Evolutionary conservation across 176 grass and related monocot species (phyloP).

Genomic region (Rhynchospora pubera): DNA sequence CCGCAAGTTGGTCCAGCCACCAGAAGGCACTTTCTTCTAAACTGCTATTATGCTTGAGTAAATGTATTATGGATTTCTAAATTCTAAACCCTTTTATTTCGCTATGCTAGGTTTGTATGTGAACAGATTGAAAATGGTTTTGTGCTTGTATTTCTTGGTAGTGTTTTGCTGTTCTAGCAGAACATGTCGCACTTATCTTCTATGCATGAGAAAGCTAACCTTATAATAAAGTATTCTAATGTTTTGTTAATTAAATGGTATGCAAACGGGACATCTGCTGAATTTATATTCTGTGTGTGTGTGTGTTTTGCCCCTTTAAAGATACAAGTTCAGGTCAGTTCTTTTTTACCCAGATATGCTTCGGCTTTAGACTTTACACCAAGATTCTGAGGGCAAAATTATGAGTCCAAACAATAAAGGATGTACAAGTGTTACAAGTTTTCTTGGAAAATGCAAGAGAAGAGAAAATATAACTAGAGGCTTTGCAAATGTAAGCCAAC

Average conservation of each 20-base stretch:
- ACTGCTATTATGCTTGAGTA: conserved; percentile 1
- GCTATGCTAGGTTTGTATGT: background rate
- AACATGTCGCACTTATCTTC: conserved; percentile 3
- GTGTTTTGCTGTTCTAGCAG: conserved; percentile 3
- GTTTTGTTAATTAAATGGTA: background rate
- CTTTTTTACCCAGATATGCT: background rate
- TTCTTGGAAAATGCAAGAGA: background rate
- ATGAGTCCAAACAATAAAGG: background rate
- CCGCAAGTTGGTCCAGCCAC: conserved; percentile 37
- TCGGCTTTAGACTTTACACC: background rate
- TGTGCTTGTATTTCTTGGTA: conserved; percentile 7
- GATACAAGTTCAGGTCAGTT: background rate
- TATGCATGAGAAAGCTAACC: conserved; percentile 16
- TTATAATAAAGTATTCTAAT: conserved; percentile 7
- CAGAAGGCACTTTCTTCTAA: conserved; percentile 33
- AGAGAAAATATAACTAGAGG: background rate
- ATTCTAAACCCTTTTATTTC: conserved; percentile 1
- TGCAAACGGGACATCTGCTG: background rate
- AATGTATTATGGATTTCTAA: conserved; percentile 11
- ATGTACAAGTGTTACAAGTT: background rate
- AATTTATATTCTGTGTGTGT: background rate
- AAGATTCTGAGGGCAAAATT: background rate
- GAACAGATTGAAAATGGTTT: conserved; percentile 1
- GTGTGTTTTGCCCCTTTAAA: background rate
- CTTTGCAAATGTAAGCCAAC: conserved; percentile 11